These are phyloP conservation scores for Phylloporus scabripes DNA, from an alignment of 768 basidiomycete genomes.

Conservation along the genomic window DNA sequence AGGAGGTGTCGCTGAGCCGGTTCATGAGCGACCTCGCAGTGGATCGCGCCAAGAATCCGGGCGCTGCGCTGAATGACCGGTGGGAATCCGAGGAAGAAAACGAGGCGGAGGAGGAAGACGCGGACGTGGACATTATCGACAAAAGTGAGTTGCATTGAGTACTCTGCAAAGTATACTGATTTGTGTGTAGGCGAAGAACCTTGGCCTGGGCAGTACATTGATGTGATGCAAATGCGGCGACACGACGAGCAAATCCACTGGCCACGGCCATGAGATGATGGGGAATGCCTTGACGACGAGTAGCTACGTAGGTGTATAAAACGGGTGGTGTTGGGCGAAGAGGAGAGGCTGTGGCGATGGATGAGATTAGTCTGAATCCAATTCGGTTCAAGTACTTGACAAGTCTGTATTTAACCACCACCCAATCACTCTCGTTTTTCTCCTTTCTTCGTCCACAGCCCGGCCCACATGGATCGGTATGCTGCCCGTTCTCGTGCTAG, in stretches of 20 bases:
- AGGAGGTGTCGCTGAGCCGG: slow-evolving; percentile 71
- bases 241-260: slow-evolving; percentile 57
- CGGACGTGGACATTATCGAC: slow-evolving; percentile 59
- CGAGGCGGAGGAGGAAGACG: slow-evolving; percentile 51
- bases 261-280: slow-evolving; percentile 50
- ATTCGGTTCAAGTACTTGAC: slow-evolving; percentile 12
- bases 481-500: slow-evolving; percentile 9
- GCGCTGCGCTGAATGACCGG: slow-evolving; percentile 46
- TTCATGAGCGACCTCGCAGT: slow-evolving; percentile 77
- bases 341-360: slow-evolving; percentile 9
- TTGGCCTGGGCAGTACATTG: slow-evolving; percentile 72
- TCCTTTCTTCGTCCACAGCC: slow-evolving; percentile 3
- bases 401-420: slow-evolving; percentile 17
- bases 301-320: background rate
- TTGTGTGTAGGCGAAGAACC: slow-evolving; percentile 51
- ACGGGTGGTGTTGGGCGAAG: background rate
- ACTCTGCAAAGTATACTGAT: no score
- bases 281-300: background rate
- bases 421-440: slow-evolving; percentile 1
- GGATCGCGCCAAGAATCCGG: slow-evolving; percentile 63
- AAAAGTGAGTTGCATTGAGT: no score
- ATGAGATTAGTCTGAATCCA: slow-evolving; percentile 5
- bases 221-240: slow-evolving; percentile 57
- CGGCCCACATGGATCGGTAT: slow-evolving; percentile 31
- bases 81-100: slow-evolving; percentile 60